These are phyloP conservation scores for Aureobasidium sp. DNA, from an alignment of 2,329 filamentous ascomycete genomes.

Conservation along the genomic window DNA sequence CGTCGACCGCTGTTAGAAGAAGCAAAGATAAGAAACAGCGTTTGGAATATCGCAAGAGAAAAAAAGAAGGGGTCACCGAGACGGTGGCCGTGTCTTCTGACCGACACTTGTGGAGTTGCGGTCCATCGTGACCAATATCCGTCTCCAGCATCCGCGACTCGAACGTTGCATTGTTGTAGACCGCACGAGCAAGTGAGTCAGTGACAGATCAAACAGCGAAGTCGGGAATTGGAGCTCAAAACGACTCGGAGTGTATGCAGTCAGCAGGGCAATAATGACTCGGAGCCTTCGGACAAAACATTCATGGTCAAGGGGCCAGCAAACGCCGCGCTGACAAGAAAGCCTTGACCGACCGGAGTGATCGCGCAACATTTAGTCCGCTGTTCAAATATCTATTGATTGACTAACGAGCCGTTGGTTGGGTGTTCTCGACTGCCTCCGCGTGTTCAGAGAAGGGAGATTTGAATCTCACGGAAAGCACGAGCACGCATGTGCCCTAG, in stretches of 20 bases:
- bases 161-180: neutral
- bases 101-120: neutral
- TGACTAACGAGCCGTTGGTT: neutral
- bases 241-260: neutral
- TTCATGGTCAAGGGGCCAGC: neutral
- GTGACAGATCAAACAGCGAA: conserved; percentile 1
- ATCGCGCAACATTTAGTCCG: neutral
- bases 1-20: neutral
- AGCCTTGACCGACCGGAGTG: neutral
- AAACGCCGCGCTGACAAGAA: neutral
- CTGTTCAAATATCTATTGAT: neutral
- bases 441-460: neutral
- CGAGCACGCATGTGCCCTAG: neutral
- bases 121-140: neutral
- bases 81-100: neutral
- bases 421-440: neutral
- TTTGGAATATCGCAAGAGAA: neutral
- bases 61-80: neutral
- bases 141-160: neutral
- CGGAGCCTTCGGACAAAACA: neutral
- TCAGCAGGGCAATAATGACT: neutral
- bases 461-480: neutral
- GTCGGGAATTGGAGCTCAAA: neutral
- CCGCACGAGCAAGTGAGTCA: neutral
- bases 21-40: neutral